These are phyloP conservation scores for Metschnikowia anglica DNA, from an alignment of 805 yeast species.

Conservation along the genomic window DNA sequence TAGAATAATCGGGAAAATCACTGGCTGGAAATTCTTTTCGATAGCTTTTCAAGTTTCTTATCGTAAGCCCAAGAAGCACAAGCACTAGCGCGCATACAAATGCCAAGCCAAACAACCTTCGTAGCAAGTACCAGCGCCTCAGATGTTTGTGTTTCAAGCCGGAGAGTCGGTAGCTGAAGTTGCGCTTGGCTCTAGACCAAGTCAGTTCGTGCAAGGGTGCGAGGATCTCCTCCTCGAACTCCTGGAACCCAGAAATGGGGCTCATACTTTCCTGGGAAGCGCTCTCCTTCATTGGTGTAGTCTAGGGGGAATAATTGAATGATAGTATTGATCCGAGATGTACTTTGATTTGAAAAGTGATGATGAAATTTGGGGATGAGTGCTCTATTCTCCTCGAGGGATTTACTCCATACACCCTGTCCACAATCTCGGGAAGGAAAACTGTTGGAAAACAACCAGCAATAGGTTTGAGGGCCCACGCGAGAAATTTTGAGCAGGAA, in stretches of 20 bases:
- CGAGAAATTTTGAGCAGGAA: slow-evolving; percentile 6
- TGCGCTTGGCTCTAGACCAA: slow-evolving; percentile 3
- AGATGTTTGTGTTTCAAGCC: slow-evolving; percentile 3
- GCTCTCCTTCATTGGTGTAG: slow-evolving; percentile 4
- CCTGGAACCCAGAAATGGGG: slow-evolving; percentile 4
- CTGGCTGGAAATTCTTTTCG: neutral
- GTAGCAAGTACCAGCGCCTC: slow-evolving; percentile 6
- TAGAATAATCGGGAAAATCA: slow-evolving; percentile 14
- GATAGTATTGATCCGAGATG: neutral
- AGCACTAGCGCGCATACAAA: slow-evolving; percentile 3
- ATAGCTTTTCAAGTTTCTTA: neutral
- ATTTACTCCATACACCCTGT: slow-evolving; percentile 5
- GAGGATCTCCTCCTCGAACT: slow-evolving; percentile 6
- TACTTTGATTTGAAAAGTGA: neutral
- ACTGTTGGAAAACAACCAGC: neutral
- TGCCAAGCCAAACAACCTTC: slow-evolving; percentile 5
- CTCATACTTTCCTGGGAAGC: slow-evolving; percentile 6
- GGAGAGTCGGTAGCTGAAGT: neutral
- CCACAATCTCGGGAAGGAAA: slow-evolving; percentile 1
- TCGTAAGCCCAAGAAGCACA: neutral
- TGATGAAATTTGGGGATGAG: neutral
- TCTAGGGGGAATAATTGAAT: neutral
- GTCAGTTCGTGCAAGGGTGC: neutral
- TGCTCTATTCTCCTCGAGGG: neutral
- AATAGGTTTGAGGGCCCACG: slow-evolving; percentile 3